phyloP scores from a whole-genome alignment of 768 basidiomycete species.

The Chlorophyllum brunneum region DNA sequence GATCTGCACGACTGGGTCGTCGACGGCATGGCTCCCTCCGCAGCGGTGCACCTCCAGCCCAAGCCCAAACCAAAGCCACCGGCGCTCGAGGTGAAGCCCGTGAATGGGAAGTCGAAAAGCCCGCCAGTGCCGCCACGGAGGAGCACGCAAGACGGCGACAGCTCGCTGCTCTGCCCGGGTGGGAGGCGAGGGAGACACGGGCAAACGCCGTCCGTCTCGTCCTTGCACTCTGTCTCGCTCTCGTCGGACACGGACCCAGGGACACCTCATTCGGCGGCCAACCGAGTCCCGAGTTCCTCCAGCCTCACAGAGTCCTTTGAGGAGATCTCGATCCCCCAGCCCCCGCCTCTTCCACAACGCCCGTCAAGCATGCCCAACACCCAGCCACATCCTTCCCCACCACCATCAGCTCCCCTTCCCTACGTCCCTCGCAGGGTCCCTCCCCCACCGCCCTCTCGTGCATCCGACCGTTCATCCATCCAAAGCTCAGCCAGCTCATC shows the following conservation, averaged over 20 bases:
- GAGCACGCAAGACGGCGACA: constrained; percentile 1
- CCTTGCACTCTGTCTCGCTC: constrained; percentile 80
- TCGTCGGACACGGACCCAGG: constrained; percentile 57
- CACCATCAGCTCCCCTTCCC: constrained; percentile 24
- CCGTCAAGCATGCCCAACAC: constrained; percentile 23
- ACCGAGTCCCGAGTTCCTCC: constrained; percentile 35
- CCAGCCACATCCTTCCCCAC: constrained; percentile 28
- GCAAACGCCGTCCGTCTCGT: constrained; percentile 66
- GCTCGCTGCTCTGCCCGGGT: constrained; percentile 24
- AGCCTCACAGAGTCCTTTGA: constrained; percentile 75
- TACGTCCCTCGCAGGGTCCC: constrained; percentile 39
- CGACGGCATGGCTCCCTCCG: constrained; percentile 45
- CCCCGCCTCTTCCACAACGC: constrained; percentile 46
- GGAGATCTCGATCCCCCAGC: constrained; percentile 53
- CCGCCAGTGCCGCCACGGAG: constrained; percentile 4
- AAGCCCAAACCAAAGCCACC: constrained; percentile 12
- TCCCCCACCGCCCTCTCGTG: constrained; percentile 40
- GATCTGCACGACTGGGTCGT: constrained; percentile 75
- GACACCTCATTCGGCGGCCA: constrained; percentile 37
- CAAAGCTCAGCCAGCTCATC: constrained; percentile 43
- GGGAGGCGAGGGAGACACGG: constrained; percentile 21
- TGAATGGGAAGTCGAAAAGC: constrained; percentile 5
- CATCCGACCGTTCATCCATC: constrained; percentile 64
- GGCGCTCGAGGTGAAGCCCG: neutral
- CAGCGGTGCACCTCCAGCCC: constrained; percentile 1